These are phyloP conservation scores for Friedmanniomyces simplex DNA, from an alignment of 495 filamentous ascomycete species.

Conservation along the genomic window DNA sequence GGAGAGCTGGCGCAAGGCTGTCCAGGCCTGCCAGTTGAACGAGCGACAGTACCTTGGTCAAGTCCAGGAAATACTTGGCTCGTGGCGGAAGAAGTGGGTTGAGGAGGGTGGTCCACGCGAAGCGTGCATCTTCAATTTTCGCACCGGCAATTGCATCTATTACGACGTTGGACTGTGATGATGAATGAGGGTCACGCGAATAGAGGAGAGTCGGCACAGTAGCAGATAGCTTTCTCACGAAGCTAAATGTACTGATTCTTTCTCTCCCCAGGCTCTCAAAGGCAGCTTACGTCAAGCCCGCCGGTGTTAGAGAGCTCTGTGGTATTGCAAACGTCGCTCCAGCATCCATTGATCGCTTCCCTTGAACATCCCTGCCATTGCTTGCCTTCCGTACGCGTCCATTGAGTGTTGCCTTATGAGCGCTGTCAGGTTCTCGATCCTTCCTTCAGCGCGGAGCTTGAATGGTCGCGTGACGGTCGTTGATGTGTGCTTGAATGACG, in stretches of 20 bases:
- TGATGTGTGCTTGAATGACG: conserved; percentile 11
- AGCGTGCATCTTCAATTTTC: conserved; percentile 35
- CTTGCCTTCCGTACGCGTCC: conserved; percentile 15
- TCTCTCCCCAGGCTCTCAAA: conserved; percentile 13
- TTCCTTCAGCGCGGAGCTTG: conserved; percentile 18
- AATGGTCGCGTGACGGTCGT: conserved; percentile 20
- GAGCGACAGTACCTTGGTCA: conserved; percentile 84
- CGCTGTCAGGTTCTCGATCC: conserved; percentile 20
- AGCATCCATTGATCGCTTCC: conserved; percentile 1
- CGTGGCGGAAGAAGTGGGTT: conserved; percentile 48
- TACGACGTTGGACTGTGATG: conserved; percentile 30
- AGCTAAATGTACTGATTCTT: conserved; percentile 7
- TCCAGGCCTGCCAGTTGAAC: conserved; percentile 62
- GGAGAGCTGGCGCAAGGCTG: conserved; percentile 76
- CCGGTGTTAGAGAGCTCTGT: conserved; percentile 30
- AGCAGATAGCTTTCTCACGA: background rate
- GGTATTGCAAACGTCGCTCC: background rate
- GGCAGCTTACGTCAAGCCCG: conserved; percentile 13
- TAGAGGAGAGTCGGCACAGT: background rate
- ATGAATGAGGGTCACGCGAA: background rate
- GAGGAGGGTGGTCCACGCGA: conserved; percentile 27
- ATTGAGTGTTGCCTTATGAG: conserved; percentile 21
- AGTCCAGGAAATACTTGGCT: conserved; percentile 64
- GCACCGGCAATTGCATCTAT: conserved; percentile 27
- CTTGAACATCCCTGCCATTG: conserved; percentile 9